Evolutionary conservation across 257 asterid genomes (phyloP), one percentile per base, ranked within the genome.

Genomic region (Plantago ovata): DNA sequence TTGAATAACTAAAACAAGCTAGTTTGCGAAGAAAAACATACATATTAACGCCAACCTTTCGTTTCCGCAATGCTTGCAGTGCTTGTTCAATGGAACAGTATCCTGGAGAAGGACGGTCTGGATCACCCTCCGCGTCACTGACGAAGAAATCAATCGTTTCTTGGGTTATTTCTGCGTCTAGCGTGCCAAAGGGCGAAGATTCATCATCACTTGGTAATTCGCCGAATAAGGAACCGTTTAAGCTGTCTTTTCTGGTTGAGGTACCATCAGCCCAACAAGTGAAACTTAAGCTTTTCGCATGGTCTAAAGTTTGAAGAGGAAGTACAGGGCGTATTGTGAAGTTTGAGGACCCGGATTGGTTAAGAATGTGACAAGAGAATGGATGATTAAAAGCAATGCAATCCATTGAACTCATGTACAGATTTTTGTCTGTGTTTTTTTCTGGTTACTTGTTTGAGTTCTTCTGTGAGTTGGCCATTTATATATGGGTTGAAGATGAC

Each of bases 51-150:
- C 68, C 6, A 59, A 84, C 98, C 89, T 82, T 82, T 53, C 73
- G 61, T 62, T 73, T 69, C 61, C 92, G 88, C 78, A 90, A 72
- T 18, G 80, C 70, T 3, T 40, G 7, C 9, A 90, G 75, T 0
- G 95, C 96, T 55, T 79, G 84, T 8, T 78, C 98, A 38, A 90
- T 71, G 5, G 95, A 70, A 44, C 91, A 76, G 78, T 72, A 90
- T 2, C 96, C 95, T 1, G 65, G 73, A 18, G 95, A 70, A 0
- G 98, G 98, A 67, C 91, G 67, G 70, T 87, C 96, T 22, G 98
- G 98, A 70, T 90, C 96, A 16, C 91, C 96, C 40, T 90, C 85
- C 0, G 98, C 87, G 64, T 90, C 98, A 58, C 98, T 87, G 5
- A 82, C 94, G 51, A 87, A 90, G 85, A 90, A 90, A 79, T 79